These are phyloP conservation scores for Sclerotinia borealis DNA, from an alignment of 2,329 filamentous ascomycete species.

Conservation along the genomic window DNA sequence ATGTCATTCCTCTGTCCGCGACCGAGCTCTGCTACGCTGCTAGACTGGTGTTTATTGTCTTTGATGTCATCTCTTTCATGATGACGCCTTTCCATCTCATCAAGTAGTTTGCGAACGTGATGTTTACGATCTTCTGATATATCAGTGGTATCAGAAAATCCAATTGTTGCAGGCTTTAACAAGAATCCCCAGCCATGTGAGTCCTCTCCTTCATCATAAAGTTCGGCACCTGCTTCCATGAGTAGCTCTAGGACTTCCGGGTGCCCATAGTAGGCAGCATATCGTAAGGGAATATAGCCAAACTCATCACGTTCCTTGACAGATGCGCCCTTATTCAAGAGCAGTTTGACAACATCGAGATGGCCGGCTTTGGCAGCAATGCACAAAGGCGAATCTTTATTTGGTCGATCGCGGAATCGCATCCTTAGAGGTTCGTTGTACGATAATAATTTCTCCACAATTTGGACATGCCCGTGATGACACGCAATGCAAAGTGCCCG, in stretches of 20 bases:
- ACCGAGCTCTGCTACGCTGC: neutral
- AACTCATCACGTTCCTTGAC: conserved; percentile 12
- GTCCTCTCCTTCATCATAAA: conserved; percentile 11
- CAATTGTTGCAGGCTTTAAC: conserved; percentile 5
- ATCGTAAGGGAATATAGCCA: conserved; percentile 11
- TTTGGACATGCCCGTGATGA: conserved; percentile 10
- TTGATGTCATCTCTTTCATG: neutral
- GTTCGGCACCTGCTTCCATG: conserved; percentile 11
- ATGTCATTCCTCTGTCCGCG: neutral
- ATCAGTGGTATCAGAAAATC: conserved; percentile 3
- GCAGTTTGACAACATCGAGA: conserved; percentile 10
- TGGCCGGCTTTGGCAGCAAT: conserved; percentile 12
- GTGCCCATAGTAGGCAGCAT: conserved; percentile 13
- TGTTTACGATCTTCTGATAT: conserved; percentile 10
- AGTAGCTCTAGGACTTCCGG: conserved; percentile 11
- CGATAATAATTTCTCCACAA: conserved; percentile 9
- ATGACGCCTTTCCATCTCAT: conserved; percentile 5
- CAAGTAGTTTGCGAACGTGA: conserved; percentile 4
- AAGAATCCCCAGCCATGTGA: conserved; percentile 2
- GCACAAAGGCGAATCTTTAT: conserved; percentile 12
- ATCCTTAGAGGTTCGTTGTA: conserved; percentile 9
- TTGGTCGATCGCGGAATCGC: neutral
- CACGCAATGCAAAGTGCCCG: conserved; percentile 11
- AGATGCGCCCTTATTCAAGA: conserved; percentile 11
- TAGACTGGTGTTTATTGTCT: neutral